These are phyloP conservation scores for Pisolithus tinctorius DNA, from an alignment of 768 basidiomycete genomes.

Conservation along the genomic window DNA sequence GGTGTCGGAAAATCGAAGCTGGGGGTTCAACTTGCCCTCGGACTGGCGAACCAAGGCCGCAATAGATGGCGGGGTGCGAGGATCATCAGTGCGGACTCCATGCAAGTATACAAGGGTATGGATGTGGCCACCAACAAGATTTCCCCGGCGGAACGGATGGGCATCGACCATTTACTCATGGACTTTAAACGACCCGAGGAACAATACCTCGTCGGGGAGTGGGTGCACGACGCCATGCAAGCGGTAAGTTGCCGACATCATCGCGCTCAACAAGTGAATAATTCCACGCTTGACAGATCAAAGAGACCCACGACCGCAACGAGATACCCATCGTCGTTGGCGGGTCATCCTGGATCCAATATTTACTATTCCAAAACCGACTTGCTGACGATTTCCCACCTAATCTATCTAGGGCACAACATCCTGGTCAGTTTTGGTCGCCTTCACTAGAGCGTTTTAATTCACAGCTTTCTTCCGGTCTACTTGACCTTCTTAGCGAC, in stretches of 20 bases:
- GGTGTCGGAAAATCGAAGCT: conserved; percentile 94
- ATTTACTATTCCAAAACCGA: conserved; percentile 84
- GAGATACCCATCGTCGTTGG: conserved; percentile 88
- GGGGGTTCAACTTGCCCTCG: conserved; percentile 78
- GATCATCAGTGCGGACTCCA: conserved; percentile 93
- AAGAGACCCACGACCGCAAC: conserved; percentile 55
- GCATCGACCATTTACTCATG: conserved; percentile 86
- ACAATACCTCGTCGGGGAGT: conserved; percentile 81
- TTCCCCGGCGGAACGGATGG: conserved; percentile 63
- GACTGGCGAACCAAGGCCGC: conserved; percentile 26
- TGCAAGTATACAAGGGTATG: conserved; percentile 93
- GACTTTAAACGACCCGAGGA: conserved; percentile 81
- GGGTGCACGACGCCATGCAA: conserved; percentile 75
- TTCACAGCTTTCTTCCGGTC: conserved; percentile 37
- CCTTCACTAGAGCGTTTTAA: conserved; percentile 35
- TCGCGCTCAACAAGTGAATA: conserved; percentile 1
- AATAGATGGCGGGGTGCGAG: conserved; percentile 51
- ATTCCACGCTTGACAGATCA: conserved; percentile 45
- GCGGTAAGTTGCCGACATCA: conserved; percentile 45
- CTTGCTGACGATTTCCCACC: conserved; percentile 32
- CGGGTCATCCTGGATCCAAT: conserved; percentile 95
- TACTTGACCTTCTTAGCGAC: conserved; percentile 43
- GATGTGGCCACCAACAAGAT: conserved; percentile 95
- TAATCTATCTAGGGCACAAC: background rate
- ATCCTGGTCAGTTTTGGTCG: conserved; percentile 18